Percentiles rank a stretch among this genome's conserved stretches.
phyloP scores from a whole-genome alignment of 2,329 filamentous ascomycete species.

The Fragosphaeria purpurea region DNA sequence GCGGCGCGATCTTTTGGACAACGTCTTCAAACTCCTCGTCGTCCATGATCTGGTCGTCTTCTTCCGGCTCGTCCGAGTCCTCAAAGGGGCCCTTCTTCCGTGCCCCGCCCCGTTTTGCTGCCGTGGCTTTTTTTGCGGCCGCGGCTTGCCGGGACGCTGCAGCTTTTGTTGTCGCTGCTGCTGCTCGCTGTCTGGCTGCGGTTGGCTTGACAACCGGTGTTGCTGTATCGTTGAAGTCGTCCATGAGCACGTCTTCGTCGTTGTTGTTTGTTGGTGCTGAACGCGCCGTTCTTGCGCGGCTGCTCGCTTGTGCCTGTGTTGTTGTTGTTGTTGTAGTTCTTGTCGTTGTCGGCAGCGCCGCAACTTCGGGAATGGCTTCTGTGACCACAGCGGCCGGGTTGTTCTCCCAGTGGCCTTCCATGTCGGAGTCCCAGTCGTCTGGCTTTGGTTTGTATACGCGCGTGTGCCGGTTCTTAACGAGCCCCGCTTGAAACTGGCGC shows the following conservation, averaged over 20 bases:
- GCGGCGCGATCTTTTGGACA: constrained; percentile 17
- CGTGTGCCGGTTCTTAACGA: constrained; percentile 35
- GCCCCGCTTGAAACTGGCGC: constrained; percentile 57
- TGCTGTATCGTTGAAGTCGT: constrained; percentile 43
- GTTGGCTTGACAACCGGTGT: constrained; percentile 19
- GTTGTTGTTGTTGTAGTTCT: too few species aligned
- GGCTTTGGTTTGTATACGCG: constrained; percentile 64
- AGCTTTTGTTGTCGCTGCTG: constrained; percentile 23
- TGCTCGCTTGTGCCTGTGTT: constrained; percentile 1
- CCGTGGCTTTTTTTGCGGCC: constrained; percentile 26
- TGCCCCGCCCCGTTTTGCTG: constrained; percentile 30
- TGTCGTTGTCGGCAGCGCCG: neutral
- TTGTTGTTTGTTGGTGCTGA: constrained; percentile 17
- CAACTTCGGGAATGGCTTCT: neutral
- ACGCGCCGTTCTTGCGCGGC: constrained; percentile 20
- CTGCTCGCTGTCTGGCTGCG: constrained; percentile 23
- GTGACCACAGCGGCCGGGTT: constrained; percentile 55
- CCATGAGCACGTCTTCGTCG: constrained; percentile 42
- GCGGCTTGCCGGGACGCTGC: constrained; percentile 3
- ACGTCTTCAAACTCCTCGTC: constrained; percentile 30
- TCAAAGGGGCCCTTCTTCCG: constrained; percentile 32
- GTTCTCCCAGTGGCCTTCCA: constrained; percentile 79
- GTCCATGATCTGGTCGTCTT: constrained; percentile 45
- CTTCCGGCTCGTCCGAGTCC: constrained; percentile 28
- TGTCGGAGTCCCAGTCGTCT: constrained; percentile 76